phyloP scores from a whole-genome alignment of 352 stramenopile species.

The Phytophthora multivora region DNA sequence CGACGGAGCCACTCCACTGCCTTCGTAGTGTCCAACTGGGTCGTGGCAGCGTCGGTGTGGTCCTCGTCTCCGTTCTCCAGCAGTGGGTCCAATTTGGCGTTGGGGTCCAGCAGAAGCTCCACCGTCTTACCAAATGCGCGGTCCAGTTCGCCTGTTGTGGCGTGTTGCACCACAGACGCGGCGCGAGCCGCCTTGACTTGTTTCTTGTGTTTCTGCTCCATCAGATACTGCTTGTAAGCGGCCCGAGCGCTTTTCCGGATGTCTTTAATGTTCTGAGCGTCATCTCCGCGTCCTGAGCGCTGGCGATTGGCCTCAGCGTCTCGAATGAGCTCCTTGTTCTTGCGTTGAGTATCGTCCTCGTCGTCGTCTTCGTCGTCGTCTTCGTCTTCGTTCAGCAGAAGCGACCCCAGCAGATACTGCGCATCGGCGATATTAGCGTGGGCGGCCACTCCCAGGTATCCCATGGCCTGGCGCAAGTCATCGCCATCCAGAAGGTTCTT shows the following conservation, averaged over 20 bases:
- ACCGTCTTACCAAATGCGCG: slow-evolving; percentile 76
- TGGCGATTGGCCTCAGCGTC: slow-evolving; percentile 80
- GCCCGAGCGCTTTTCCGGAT: slow-evolving; percentile 82
- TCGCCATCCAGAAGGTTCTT: slow-evolving; percentile 63
- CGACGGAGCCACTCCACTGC: slow-evolving; percentile 83
- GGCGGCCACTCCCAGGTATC: slow-evolving; percentile 59
- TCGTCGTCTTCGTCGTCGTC: slow-evolving; percentile 44
- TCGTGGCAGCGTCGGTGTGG: slow-evolving; percentile 22
- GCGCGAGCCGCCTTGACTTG: slow-evolving; percentile 14
- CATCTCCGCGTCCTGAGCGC: slow-evolving; percentile 41
- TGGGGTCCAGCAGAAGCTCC: slow-evolving; percentile 69
- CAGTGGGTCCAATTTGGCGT: slow-evolving; percentile 54
- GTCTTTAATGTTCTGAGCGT: slow-evolving; percentile 66
- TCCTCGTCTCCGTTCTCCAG: slow-evolving; percentile 18
- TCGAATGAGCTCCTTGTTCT: slow-evolving; percentile 51
- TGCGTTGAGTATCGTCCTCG: slow-evolving; percentile 30
- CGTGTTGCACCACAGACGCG: slow-evolving; percentile 56
- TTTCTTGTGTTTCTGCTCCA: slow-evolving; percentile 50
- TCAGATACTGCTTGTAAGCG: slow-evolving; percentile 78
- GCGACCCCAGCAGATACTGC: slow-evolving; percentile 73
- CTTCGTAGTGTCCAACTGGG: slow-evolving; percentile 61
- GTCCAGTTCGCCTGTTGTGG: slow-evolving; percentile 62
- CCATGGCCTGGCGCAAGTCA: slow-evolving; percentile 64
- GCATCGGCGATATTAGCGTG: slow-evolving; percentile 70
- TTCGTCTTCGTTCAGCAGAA: slow-evolving; percentile 61